Conservation (phyloP, 768 basidiomycete species). For the Butyriboletus loyo region DNA sequence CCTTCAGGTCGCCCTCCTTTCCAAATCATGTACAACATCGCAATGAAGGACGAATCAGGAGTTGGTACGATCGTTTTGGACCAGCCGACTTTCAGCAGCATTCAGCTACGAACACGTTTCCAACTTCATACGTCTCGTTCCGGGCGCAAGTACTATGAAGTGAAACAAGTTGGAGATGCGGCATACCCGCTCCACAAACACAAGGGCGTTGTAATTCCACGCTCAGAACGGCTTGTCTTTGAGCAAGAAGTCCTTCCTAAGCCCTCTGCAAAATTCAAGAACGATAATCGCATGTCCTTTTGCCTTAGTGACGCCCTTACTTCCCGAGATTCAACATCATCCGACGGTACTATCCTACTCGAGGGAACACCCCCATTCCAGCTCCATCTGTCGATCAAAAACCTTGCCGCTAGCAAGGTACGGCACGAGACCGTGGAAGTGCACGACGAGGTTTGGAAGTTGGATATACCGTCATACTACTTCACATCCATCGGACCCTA, state of each 20-base stretch:
- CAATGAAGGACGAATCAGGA: slow-evolving; percentile 62
- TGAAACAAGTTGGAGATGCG: slow-evolving; percentile 83
- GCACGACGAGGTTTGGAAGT: slow-evolving; percentile 58
- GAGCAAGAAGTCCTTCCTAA: slow-evolving; percentile 83
- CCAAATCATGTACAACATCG: slow-evolving; percentile 88
- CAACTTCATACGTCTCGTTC: slow-evolving; percentile 75
- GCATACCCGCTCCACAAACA: slow-evolving; percentile 77
- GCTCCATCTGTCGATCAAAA: slow-evolving; percentile 70
- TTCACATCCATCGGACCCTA: slow-evolving; percentile 83
- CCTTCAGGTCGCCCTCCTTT: slow-evolving; percentile 81
- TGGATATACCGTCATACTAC: slow-evolving; percentile 63
- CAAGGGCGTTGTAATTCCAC: slow-evolving; percentile 60
- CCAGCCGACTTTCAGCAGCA: slow-evolving; percentile 81
- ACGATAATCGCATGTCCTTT: slow-evolving; percentile 60
- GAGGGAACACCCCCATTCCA: slow-evolving; percentile 87
- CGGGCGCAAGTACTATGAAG: slow-evolving; percentile 85
- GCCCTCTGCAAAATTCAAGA: slow-evolving; percentile 79
- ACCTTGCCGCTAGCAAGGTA: slow-evolving; percentile 67
- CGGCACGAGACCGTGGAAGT: slow-evolving; percentile 56
- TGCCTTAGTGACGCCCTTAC: slow-evolving; percentile 71
- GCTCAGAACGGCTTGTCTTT: slow-evolving; percentile 66
- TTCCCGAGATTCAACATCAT: slow-evolving; percentile 47
- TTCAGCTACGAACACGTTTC: slow-evolving; percentile 75
- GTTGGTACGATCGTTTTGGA: slow-evolving; percentile 70
- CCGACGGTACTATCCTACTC: slow-evolving; percentile 59